These are phyloP conservation scores for Begonia masoniana DNA, from an alignment of 306 rosid genomes.

Conservation along the genomic window DNA sequence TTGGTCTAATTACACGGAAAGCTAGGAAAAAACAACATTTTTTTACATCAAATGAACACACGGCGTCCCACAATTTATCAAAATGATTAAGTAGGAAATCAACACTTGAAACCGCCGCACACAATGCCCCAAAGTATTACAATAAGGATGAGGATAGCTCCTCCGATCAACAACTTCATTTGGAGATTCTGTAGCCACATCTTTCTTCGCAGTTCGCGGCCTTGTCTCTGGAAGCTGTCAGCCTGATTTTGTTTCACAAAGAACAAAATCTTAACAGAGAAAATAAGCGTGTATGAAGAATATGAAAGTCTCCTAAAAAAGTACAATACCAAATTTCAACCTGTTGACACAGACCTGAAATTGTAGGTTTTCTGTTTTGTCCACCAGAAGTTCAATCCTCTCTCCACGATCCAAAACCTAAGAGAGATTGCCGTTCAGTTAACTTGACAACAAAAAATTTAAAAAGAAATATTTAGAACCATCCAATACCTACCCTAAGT, in stretches of 20 bases:
- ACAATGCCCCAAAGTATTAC: constrained; percentile 67
- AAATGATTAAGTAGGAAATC: constrained; percentile 10
- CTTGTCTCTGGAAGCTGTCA: constrained; percentile 98
- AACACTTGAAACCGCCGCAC: constrained; percentile 85
- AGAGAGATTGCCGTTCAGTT: no score
- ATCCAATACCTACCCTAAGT: no score
- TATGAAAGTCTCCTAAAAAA: no score
- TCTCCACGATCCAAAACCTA: constrained; percentile 99
- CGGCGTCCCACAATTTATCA: no score
- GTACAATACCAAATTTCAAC: no score
- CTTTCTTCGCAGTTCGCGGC: constrained; percentile 79
- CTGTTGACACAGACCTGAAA: constrained; percentile 51
- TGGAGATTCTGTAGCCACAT: constrained; percentile 96
- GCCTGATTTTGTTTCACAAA: constrained; percentile 36
- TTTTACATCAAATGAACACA: no score
- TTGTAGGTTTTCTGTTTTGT: constrained; percentile 89
- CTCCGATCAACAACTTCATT: constrained; percentile 85
- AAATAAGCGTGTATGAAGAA: no score
- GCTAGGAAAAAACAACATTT: no score
- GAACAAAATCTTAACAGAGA: no score
- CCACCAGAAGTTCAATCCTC: constrained; percentile 89
- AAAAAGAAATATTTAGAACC: no score
- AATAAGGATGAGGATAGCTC: constrained; percentile 47
- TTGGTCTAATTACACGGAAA: no score
- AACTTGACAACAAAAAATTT: no score